These are phyloP conservation scores for Cylindrotheca closterium DNA, from an alignment of 108 stramenopile species.

Conservation along the genomic window DNA sequence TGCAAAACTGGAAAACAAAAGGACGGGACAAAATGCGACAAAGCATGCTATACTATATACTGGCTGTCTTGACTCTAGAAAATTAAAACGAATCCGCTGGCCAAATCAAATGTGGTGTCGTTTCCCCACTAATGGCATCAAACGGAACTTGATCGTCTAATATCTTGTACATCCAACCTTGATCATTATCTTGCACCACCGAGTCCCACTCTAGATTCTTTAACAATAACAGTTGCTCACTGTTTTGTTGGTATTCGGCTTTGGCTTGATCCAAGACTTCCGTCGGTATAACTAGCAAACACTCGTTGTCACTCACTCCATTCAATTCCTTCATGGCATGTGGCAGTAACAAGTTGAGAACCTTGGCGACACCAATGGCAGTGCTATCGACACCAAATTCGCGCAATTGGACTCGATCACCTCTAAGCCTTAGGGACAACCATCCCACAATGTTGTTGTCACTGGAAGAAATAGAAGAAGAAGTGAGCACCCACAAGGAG, in stretches of 20 bases:
- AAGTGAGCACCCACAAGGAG: conserved; percentile 44
- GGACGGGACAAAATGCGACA: background rate
- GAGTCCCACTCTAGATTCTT: conserved; percentile 1
- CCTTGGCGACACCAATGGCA: background rate
- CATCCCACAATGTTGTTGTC: conserved; percentile 46
- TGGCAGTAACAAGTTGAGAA: conserved; percentile 3
- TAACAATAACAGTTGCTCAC: no score
- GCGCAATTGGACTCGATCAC: conserved; percentile 54
- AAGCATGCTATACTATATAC: no score
- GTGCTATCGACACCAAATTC: conserved; percentile 64
- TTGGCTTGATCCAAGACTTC: conserved; percentile 30
- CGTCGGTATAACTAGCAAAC: conserved; percentile 32
- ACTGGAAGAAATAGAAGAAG: background rate
- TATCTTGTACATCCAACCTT: conserved; percentile 67
- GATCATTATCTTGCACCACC: conserved; percentile 38
- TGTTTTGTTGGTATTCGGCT: conserved; percentile 6
- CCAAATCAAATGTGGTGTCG: conserved; percentile 60
- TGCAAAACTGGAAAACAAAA: no score
- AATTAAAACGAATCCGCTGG: conserved; percentile 69
- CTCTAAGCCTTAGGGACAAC: conserved; percentile 55
- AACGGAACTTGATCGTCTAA: conserved; percentile 26
- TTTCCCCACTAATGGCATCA: conserved; percentile 12
- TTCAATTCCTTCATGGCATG: conserved; percentile 14
- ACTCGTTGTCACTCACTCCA: conserved; percentile 3
- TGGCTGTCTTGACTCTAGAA: conserved; percentile 25